A percentile compares a stretch with the other conserved stretches of the same genome.
Evolutionary conservation across 495 filamentous ascomycete species (phyloP).

Genomic region (Xylaria longipes): DNA sequence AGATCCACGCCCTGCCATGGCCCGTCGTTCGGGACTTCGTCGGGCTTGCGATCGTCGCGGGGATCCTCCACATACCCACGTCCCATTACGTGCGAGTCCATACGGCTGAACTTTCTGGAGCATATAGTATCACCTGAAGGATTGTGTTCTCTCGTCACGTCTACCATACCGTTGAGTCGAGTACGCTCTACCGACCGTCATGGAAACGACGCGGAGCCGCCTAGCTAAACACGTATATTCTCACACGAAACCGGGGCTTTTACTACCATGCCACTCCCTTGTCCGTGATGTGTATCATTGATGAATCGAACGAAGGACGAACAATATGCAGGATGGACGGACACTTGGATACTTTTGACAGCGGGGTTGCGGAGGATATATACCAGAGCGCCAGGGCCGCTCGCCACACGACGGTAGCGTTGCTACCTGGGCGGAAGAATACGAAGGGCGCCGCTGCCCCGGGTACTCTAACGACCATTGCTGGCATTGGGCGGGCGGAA

Average conservation of each 20-base stretch:
- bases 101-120: slow-evolving; percentile 46
- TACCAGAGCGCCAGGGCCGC: slow-evolving; percentile 20
- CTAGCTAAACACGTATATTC: slow-evolving; percentile 24
- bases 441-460: neutral
- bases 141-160: slow-evolving; percentile 30
- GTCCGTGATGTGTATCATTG: slow-evolving; percentile 27
- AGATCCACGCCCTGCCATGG: slow-evolving; percentile 19
- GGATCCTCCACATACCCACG: slow-evolving; percentile 19
- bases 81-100: slow-evolving; percentile 24
- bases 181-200: slow-evolving; percentile 22
- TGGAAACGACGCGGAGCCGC: slow-evolving; percentile 20
- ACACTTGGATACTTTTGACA: neutral
- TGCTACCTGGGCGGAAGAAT: neutral
- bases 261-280: slow-evolving; percentile 20
- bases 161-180: slow-evolving; percentile 24
- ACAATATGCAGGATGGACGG: slow-evolving; percentile 7
- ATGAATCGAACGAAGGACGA: slow-evolving; percentile 25
- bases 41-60: slow-evolving; percentile 21
- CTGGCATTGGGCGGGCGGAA: slow-evolving; percentile 16
- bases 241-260: slow-evolving; percentile 5
- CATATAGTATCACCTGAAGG: slow-evolving; percentile 43
- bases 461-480: slow-evolving; percentile 15
- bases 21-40: slow-evolving; percentile 25
- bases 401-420: slow-evolving; percentile 11
- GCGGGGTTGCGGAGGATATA: slow-evolving; percentile 14